Evolutionary conservation across 352 stramenopile genomes (phyloP), one percentile per base, ranked within the genome.

Genomic region (Saprolegnia parasitica): DNA sequence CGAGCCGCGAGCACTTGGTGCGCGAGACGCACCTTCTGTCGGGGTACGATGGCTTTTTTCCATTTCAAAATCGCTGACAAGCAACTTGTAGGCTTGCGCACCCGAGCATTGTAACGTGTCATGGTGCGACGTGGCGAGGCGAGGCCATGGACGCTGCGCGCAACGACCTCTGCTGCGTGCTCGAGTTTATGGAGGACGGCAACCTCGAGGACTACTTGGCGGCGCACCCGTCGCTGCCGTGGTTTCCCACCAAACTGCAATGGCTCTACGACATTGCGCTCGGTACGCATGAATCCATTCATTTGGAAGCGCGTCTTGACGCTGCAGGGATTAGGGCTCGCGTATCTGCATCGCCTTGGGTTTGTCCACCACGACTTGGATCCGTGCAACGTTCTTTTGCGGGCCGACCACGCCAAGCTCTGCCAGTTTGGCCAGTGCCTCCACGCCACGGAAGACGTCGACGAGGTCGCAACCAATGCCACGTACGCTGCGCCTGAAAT

Each of bases 161-260:
- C 8, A 58, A 58, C 16, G 52, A 58, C 8, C 32, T 58, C 23
- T 58, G 52, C 32, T 58, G 52, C 32, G 16, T 58, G 8, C 16
- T 58, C 8, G 52, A 58, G 16, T 58, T 39, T 16, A 58, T 58
- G 52, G 52, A 58, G 16, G 52, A 16, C 8, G 52, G 52, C 32
- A 39, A 58, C 32, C 52, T 58, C 8, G 52, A 58, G 16, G 32
- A 58, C 32, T 39, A 16, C 23, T 16, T 58, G 23, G 23, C 52
- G 8, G 8, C 8, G 8, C 8, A 58, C 32, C 23, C 32, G 23
- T 58, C 52, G 52, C 52, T 58, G 8, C 8, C 8, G 13, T 58
- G 52, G 52, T 58, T 58, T 58, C 52, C 52, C 8, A 58, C 52
- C 52, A 58, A 58, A 16, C 32, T 58, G 32, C 52, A 58, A 16